Evolutionary conservation across 2,329 filamentous ascomycete genomes (phyloP), one percentile per base, ranked within the genome.

Genomic region (Xylariaceae sp.): DNA sequence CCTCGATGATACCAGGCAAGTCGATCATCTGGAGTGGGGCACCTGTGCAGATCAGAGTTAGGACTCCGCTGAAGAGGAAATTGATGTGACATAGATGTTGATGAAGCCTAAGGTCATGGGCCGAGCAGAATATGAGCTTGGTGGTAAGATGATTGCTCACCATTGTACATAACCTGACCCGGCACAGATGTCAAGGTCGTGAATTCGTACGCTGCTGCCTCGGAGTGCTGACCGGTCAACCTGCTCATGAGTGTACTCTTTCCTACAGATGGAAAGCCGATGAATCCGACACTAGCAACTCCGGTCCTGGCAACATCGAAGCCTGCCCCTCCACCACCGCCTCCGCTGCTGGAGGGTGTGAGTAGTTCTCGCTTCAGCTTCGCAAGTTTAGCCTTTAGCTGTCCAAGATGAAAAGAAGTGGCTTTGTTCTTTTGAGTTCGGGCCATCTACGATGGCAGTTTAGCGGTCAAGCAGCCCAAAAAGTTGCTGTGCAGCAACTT

Each of bases 11-110:
- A 84, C 94, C 94, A 1, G 94, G 94, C 67, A 99, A 79, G 81
- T 99, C 94, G 58, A 99, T 89, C 75, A 99, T 97, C 73, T 99
- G 94, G 63, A 99, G 88, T 65, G 96, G 96, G 44, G 94, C 94
- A 53, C 93, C 78, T 80, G 40, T 55, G 47, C 11, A 39, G 55
- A 45, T 57, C 31, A 61, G 47, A 28, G 50, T 56, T 46, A 54
- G 47, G 12, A 50, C 34, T n/a, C 31, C 22, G 22, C 22, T 28
- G 22, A 43, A 43, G 31, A 39, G 43, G 14, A 49, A 31, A 14
- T 42, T 13, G 6, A 31, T 11, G 34, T 41, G 14, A 41, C 45
- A 22, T 42, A 17, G 10, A 13, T 14, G 12, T 36, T 10, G 16
- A 40, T 14, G 42, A 41, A 33, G 14, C 12, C 38, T 31, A 19